Evolutionary conservation across 129 eudicot genomes (phyloP).

Genomic region (Mikania micrantha): DNA sequence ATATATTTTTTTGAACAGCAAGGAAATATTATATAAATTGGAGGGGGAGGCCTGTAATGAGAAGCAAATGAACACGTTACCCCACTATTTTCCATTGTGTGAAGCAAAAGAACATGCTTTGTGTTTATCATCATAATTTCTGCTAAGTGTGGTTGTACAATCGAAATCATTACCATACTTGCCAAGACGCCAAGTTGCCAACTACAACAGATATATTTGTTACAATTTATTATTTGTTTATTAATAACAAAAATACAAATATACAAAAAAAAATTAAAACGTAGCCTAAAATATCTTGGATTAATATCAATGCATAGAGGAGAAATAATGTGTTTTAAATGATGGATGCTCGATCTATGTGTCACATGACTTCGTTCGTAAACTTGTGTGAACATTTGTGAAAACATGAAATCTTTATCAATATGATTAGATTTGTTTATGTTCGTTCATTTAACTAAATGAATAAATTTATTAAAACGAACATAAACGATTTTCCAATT

Average conservation of each 20-base stretch:
- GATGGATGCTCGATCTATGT: too few relatives aligned
- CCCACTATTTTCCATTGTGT: conserved; percentile 23
- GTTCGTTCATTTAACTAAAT: too few relatives aligned
- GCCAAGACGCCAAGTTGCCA: conserved; percentile 20
- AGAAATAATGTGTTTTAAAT: too few relatives aligned
- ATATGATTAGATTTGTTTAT: too few relatives aligned
- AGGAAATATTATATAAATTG: conserved; percentile 3
- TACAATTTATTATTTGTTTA: not conserved
- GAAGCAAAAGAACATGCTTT: conserved; percentile 34
- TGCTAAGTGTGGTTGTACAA: conserved; percentile 11
- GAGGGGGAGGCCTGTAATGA: conserved; percentile 13
- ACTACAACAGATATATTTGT: conserved; percentile 6
- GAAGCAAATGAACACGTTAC: conserved; percentile 5
- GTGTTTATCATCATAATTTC: conserved; percentile 23
- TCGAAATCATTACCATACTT: conserved; percentile 24
- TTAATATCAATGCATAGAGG: too few relatives aligned
- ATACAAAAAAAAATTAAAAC: not conserved
- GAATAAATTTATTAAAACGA: too few relatives aligned
- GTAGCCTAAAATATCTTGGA: too few relatives aligned
- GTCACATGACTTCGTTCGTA: too few relatives aligned
- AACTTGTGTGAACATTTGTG: too few relatives aligned
- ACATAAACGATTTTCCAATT: too few relatives aligned
- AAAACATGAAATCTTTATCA: too few relatives aligned
- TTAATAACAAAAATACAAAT: not conserved
- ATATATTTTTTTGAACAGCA: too few relatives aligned